Conservation (phyloP, 1,284 basidiomycete genomes). For the Amylostereum areolatum region DNA sequence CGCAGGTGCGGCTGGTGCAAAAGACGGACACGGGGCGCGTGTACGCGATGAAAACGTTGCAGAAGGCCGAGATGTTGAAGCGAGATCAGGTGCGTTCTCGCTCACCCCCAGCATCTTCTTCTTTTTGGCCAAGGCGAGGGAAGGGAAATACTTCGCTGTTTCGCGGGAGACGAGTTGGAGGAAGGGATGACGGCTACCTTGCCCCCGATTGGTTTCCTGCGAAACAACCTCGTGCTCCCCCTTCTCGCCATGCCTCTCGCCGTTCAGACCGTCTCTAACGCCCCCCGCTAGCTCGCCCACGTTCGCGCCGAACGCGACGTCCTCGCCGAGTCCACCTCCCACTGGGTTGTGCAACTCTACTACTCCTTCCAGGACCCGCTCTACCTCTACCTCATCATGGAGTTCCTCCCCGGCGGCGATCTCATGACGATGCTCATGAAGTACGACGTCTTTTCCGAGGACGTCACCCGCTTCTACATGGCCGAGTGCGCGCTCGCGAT, state of each 20-base stretch:
- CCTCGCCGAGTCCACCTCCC: constrained; percentile 93
- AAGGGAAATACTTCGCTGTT: too few species aligned
- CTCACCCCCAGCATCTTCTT: too few species aligned
- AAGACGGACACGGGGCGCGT: constrained; percentile 98
- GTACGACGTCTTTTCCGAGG: constrained; percentile 98
- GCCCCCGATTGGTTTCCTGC: too few species aligned
- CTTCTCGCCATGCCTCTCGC: too few species aligned
- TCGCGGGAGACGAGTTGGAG: too few species aligned
- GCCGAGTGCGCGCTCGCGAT: constrained; percentile 93
- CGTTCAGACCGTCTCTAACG: constrained; percentile 10
- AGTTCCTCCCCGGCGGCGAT: constrained; percentile 96
- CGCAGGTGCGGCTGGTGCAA: constrained; percentile 88
- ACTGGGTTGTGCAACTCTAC: constrained; percentile 97
- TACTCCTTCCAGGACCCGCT: constrained; percentile 99
- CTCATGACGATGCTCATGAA: constrained; percentile 99
- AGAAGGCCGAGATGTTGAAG: constrained; percentile 99
- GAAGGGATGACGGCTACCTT: too few species aligned
- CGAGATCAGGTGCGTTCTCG: constrained; percentile 78
- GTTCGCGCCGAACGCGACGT: constrained; percentile 98
- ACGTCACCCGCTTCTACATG: constrained; percentile 99
- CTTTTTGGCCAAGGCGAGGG: too few species aligned
- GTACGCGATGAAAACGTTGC: constrained; percentile 98
- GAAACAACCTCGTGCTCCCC: too few species aligned
- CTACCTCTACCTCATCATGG: constrained; percentile 98
- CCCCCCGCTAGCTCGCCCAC: constrained; percentile 76